Conservation (phyloP, 805 yeast genomes). For the Candida berthetii region DNA sequence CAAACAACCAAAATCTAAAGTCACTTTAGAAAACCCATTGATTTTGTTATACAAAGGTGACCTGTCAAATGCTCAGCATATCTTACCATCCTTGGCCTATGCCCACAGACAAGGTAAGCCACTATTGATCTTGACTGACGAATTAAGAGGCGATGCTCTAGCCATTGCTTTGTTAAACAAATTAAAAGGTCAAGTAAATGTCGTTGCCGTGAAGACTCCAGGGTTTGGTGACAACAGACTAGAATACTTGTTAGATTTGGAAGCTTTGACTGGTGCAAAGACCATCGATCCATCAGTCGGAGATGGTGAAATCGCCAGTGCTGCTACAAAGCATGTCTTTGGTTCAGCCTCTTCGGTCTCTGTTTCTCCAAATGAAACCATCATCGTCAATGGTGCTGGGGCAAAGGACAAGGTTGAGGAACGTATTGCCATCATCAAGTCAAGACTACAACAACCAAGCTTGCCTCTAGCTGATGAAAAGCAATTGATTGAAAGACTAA, state of each 20-base stretch:
- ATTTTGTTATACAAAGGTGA: constrained; percentile 87
- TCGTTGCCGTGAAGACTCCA: constrained; percentile 97
- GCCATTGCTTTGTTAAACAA: constrained; percentile 98
- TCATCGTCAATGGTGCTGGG: constrained; percentile 92
- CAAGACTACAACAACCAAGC: constrained; percentile 16
- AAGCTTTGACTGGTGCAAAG: constrained; percentile 91
- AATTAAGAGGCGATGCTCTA: constrained; percentile 96
- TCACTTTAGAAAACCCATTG: constrained; percentile 94
- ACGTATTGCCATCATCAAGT: constrained; percentile 64
- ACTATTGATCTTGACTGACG: constrained; percentile 90
- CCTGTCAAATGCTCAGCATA: constrained; percentile 82
- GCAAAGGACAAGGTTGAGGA: constrained; percentile 75
- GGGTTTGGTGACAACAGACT: constrained; percentile 99
- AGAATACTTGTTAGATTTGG: constrained; percentile 94
- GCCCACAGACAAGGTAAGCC: constrained; percentile 96
- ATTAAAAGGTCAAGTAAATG: constrained; percentile 98
- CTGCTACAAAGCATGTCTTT: constrained; percentile 77
- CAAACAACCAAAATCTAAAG: constrained; percentile 88
- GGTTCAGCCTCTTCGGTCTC: constrained; percentile 93
- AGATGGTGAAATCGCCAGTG: constrained; percentile 93
- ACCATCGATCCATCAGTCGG: constrained; percentile 73
- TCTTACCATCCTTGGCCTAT: constrained; percentile 88
- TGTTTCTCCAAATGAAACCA: constrained; percentile 95
- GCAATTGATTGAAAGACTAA: constrained; percentile 96
- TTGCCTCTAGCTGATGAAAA: constrained; percentile 84